Percentiles rank a stretch among this genome's conserved stretches.
Conservation (phyloP, 2,329 filamentous ascomycete species). For the Herpotrichia juniperi region DNA sequence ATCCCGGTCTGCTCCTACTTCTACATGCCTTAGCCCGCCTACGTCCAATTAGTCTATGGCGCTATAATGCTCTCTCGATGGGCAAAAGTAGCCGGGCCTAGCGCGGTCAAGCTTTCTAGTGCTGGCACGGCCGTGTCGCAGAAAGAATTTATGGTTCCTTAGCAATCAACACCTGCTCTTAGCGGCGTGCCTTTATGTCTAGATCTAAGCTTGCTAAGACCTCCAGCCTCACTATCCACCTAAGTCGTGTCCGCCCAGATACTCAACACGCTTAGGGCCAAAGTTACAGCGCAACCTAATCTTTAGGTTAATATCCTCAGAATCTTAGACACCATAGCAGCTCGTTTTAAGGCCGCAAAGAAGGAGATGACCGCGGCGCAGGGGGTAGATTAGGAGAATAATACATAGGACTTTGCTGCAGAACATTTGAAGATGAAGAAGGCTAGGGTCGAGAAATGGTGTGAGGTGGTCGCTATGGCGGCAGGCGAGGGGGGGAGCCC, state of each 20-base stretch:
- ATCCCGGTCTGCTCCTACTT: slow-evolving; percentile 12
- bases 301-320: slow-evolving; percentile 9
- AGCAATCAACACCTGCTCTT: slow-evolving; percentile 6
- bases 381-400: slow-evolving; percentile 12
- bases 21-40: slow-evolving; percentile 11
- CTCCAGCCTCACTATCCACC: slow-evolving; percentile 8
- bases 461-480: slow-evolving; percentile 15
- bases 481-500: slow-evolving; percentile 10
- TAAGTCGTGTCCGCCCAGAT: slow-evolving; percentile 9
- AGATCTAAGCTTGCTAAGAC: slow-evolving; percentile 10
- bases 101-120: slow-evolving; percentile 12
- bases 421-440: slow-evolving; percentile 16
- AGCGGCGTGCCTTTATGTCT: slow-evolving; percentile 11
- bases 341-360: slow-evolving; percentile 13
- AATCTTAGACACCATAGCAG: slow-evolving; percentile 10
- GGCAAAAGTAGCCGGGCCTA: slow-evolving; percentile 12
- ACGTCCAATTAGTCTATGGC: slow-evolving; percentile 10
- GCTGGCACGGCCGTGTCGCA: slow-evolving; percentile 8
- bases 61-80: slow-evolving; percentile 14
- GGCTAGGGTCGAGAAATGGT: slow-evolving; percentile 15
- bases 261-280: slow-evolving; percentile 9
- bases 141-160: slow-evolving; percentile 6
- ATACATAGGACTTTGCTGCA: slow-evolving; percentile 14
- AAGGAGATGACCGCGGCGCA: slow-evolving; percentile 14
- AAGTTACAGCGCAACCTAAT: slow-evolving; percentile 9